Percentiles rank a stretch among this genome's conserved stretches.
Conservation (phyloP, 1,139 yeast species). For the Yamadazyma taylorii region DNA sequence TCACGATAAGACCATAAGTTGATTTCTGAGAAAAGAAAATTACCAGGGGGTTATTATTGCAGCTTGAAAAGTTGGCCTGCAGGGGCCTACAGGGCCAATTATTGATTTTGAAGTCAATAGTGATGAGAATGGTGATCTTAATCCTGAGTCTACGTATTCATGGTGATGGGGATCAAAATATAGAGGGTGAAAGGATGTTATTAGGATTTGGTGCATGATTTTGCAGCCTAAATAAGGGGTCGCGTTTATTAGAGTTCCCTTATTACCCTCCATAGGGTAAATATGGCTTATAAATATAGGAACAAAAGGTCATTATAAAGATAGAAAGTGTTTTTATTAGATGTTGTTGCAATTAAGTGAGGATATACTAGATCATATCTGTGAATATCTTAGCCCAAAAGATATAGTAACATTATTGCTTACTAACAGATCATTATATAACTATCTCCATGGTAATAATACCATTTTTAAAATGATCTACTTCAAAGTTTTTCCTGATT, state of each 20-base stretch:
- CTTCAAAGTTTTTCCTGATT: background rate
- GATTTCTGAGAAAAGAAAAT: background rate
- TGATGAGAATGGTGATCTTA: constrained; percentile 1
- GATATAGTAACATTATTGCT: constrained; percentile 51
- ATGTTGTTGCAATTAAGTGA: constrained; percentile 33
- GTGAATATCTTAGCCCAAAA: constrained; percentile 36
- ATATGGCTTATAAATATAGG: too few relatives aligned
- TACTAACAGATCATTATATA: constrained; percentile 37
- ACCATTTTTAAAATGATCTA: constrained; percentile 1
- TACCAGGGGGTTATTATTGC: background rate
- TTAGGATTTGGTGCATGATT: too few relatives aligned
- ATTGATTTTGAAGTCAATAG: constrained; percentile 14
- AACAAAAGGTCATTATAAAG: too few relatives aligned
- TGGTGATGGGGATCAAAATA: constrained; percentile 4
- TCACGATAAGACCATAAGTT: background rate
- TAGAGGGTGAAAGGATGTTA: constrained; percentile 9
- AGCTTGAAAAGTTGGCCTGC: constrained; percentile 15
- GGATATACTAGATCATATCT: constrained; percentile 39
- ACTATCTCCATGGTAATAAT: constrained; percentile 29
- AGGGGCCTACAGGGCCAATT: constrained; percentile 21
- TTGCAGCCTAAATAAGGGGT: background rate
- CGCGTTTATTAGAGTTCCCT: too few relatives aligned
- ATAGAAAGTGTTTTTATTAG: too few relatives aligned
- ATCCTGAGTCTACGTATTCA: background rate
- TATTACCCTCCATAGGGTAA: too few relatives aligned